phyloP scores from a whole-genome alignment of 352 stramenopile species.

The Pythium brachiatum region DNA sequence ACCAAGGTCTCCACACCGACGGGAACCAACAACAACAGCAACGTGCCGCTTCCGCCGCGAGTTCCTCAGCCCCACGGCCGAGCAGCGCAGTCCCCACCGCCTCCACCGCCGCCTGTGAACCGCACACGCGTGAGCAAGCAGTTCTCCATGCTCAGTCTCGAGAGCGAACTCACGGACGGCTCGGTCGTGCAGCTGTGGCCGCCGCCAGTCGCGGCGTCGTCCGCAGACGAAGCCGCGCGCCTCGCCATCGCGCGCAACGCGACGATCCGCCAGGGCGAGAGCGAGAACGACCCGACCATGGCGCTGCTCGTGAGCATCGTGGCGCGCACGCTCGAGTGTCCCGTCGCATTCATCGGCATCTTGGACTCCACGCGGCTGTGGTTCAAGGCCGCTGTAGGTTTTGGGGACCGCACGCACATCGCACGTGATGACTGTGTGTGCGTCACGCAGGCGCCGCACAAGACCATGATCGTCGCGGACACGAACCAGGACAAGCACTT shows the following conservation, averaged over 20 bases:
- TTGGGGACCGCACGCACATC: slow-evolving; percentile 46
- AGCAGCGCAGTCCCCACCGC: not conserved
- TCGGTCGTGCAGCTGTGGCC: slow-evolving; percentile 71
- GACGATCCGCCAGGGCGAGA: slow-evolving; percentile 35
- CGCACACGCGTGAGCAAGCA: slow-evolving; percentile 31
- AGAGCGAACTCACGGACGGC: slow-evolving; percentile 58
- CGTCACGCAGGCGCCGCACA: slow-evolving; percentile 27
- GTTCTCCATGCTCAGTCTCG: slow-evolving; percentile 50
- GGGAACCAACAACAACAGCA: not conserved
- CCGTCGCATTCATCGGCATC: slow-evolving; percentile 66
- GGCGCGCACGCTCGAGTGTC: slow-evolving; percentile 59
- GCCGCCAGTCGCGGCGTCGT: slow-evolving; percentile 31
- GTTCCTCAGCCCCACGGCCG: not conserved
- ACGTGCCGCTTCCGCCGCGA: not conserved
- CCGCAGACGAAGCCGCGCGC: slow-evolving; percentile 40
- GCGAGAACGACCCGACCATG: slow-evolving; percentile 69
- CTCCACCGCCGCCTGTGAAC: not conserved
- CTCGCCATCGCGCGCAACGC: slow-evolving; percentile 51
- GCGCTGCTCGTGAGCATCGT: slow-evolving; percentile 70
- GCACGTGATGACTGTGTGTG: slow-evolving; percentile 61
- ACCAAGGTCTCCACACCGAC: not conserved
- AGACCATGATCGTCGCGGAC: slow-evolving; percentile 63
- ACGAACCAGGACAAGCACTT: slow-evolving; percentile 70
- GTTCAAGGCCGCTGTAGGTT: slow-evolving; percentile 69
- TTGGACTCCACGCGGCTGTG: slow-evolving; percentile 51